A percentile compares a stretch with the other conserved stretches of the same genome.
Evolutionary conservation across 164 flowering plant genomes (phyloP).

Genomic region (Nymphaea colorata): DNA sequence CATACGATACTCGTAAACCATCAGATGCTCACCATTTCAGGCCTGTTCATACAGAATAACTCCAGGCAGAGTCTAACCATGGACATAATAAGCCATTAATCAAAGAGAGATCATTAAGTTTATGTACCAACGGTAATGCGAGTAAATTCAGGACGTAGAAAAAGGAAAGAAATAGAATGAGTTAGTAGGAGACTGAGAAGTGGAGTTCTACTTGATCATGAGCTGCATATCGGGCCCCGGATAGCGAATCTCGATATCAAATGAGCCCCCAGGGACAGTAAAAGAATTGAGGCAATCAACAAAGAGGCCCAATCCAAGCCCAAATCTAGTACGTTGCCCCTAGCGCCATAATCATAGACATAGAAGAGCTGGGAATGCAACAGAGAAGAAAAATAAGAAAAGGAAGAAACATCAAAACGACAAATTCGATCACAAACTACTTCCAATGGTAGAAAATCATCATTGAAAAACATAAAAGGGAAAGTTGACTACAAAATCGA

Average conservation of each 20-base stretch:
- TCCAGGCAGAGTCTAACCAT: too few relatives aligned
- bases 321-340: conserved; percentile 75
- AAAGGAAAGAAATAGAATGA: too few relatives aligned
- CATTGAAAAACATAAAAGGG: not conserved
- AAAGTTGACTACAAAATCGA: not conserved
- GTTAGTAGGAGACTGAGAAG: not conserved
- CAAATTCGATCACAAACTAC: not conserved
- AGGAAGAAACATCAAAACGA: not conserved
- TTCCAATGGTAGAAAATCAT: not conserved
- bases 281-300: conserved; percentile 78
- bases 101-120: too few relatives aligned
- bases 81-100: too few relatives aligned
- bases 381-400: not conserved
- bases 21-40: too few relatives aligned
- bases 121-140: too few relatives aligned
- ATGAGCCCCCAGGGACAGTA: conserved; percentile 50
- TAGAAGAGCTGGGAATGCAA: conserved; percentile 45
- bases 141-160: too few relatives aligned
- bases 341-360: conserved; percentile 46
- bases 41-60: too few relatives aligned
- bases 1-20: too few relatives aligned
- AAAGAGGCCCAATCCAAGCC: conserved; percentile 79
- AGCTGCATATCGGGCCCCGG: conserved; percentile 99
- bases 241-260: conserved; percentile 55
- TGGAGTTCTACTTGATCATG: conserved; percentile 53